These are phyloP conservation scores for Nigrospora oryzae DNA, from an alignment of 2,329 filamentous ascomycete genomes.

Conservation along the genomic window DNA sequence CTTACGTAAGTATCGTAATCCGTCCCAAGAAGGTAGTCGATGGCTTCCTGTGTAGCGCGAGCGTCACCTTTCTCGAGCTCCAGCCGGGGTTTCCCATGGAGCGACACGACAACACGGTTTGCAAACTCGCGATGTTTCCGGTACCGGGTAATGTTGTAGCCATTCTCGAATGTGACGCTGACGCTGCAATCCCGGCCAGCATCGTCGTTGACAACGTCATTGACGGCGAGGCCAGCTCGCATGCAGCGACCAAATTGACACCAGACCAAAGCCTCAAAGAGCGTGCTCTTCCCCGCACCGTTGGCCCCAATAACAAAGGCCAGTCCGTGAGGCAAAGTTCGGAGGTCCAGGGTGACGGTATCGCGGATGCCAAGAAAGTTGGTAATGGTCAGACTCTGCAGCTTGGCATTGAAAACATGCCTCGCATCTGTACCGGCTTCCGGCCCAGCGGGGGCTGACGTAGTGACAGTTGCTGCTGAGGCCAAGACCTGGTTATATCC, in stretches of 20 bases:
- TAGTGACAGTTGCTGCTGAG: background rate
- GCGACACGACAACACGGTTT: conserved; percentile 18
- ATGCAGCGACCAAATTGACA: conserved; percentile 23
- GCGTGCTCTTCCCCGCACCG: conserved; percentile 22
- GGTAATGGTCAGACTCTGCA: conserved; percentile 17
- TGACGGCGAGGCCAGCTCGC: conserved; percentile 15
- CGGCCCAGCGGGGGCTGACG: background rate
- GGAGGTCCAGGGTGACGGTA: conserved; percentile 17
- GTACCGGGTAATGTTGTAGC: conserved; percentile 19
- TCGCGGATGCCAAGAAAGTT: conserved; percentile 23
- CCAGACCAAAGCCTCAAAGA: conserved; percentile 24
- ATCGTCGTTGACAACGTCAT: conserved; percentile 23
- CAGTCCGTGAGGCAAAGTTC: conserved; percentile 14
- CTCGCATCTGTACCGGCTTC: background rate
- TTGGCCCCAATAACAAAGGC: conserved; percentile 20
- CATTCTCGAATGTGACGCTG: conserved; percentile 19
- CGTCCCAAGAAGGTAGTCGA: conserved; percentile 20
- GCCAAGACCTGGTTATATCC: background rate
- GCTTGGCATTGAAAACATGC: conserved; percentile 16
- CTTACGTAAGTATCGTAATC: conserved; percentile 21
- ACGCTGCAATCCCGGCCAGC: conserved; percentile 17
- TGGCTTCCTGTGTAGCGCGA: conserved; percentile 14
- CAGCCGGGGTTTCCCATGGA: conserved; percentile 14
- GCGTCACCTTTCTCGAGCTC: conserved; percentile 16
- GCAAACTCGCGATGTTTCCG: conserved; percentile 16